Evolutionary conservation across 2,329 filamentous ascomycete species (phyloP).

Genomic region (Colletotrichum filicis): DNA sequence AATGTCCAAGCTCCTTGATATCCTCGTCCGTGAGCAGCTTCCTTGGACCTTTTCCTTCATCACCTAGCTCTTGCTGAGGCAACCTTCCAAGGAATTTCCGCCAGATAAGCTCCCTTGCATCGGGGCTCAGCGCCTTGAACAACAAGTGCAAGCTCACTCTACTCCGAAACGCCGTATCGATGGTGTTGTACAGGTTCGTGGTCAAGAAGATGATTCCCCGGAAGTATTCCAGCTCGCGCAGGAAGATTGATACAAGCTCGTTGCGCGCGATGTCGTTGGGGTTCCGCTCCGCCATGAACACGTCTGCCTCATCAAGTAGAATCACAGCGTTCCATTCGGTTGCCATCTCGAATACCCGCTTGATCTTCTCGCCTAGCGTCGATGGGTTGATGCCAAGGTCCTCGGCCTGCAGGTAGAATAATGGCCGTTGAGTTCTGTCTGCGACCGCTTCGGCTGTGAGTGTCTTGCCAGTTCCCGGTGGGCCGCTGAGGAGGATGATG

Average conservation of each 20-base stretch:
- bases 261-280: slow-evolving; percentile 59
- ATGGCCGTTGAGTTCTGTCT: slow-evolving; percentile 53
- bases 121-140: slow-evolving; percentile 51
- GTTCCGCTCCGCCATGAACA: slow-evolving; percentile 61
- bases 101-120: slow-evolving; percentile 55
- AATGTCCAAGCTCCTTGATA: slow-evolving; percentile 50
- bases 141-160: slow-evolving; percentile 59
- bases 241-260: slow-evolving; percentile 59
- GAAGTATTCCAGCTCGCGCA: slow-evolving; percentile 58
- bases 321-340: slow-evolving; percentile 62
- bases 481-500: slow-evolving; percentile 57
- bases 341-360: slow-evolving; percentile 58
- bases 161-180: slow-evolving; percentile 57
- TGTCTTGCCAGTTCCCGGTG: slow-evolving; percentile 59
- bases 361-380: slow-evolving; percentile 58
- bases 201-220: slow-evolving; percentile 58
- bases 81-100: slow-evolving; percentile 56
- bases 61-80: slow-evolving; percentile 27
- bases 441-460: slow-evolving; percentile 56
- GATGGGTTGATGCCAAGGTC: slow-evolving; percentile 58
- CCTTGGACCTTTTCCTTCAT: neutral
- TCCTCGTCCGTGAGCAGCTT: slow-evolving; percentile 46
- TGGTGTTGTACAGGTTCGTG: slow-evolving; percentile 54
- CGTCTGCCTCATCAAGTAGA: slow-evolving; percentile 64
- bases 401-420: slow-evolving; percentile 58